phyloP scores from a whole-genome alignment of 1,284 basidiomycete species.

The Boletellus dicymbophilus region DNA sequence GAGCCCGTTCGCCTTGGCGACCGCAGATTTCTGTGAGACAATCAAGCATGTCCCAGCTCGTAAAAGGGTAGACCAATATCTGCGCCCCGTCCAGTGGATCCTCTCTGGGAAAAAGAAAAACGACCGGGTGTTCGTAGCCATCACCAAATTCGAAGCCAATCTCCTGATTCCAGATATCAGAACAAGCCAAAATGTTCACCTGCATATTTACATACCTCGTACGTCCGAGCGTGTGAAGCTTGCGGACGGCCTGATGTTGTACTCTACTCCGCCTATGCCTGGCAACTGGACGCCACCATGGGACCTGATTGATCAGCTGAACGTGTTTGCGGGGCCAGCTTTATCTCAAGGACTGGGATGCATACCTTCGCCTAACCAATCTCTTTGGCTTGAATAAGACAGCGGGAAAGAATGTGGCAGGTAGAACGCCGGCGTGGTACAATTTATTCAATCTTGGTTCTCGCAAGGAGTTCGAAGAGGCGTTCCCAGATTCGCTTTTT shows the following conservation, averaged over 20 bases:
- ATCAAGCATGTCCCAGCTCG: neutral
- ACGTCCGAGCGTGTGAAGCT: constrained; percentile 35
- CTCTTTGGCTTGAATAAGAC: neutral
- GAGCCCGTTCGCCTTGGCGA: constrained; percentile 19
- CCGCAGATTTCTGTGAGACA: constrained; percentile 23
- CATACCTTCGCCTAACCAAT: constrained; percentile 20
- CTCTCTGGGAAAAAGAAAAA: constrained; percentile 19
- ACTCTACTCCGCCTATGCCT: constrained; percentile 28
- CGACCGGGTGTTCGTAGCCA: constrained; percentile 28
- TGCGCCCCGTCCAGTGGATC: constrained; percentile 45
- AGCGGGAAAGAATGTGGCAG: no score
- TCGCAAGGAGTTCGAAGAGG: neutral
- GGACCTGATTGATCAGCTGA: neutral
- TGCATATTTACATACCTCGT: constrained; percentile 43
- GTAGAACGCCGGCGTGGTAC: no score
- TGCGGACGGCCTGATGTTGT: constrained; percentile 39
- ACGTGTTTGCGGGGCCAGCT: constrained; percentile 40
- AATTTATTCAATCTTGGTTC: neutral
- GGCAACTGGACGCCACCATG: neutral
- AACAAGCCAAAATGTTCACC: constrained; percentile 29
- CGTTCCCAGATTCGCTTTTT: neutral
- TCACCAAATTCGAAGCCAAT: constrained; percentile 46
- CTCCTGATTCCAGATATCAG: constrained; percentile 39
- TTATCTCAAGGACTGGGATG: constrained; percentile 16
- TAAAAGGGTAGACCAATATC: constrained; percentile 26